Base-by-base conservation (phyloP, 345 rosid species). In the Murraya koenigii region DNA sequence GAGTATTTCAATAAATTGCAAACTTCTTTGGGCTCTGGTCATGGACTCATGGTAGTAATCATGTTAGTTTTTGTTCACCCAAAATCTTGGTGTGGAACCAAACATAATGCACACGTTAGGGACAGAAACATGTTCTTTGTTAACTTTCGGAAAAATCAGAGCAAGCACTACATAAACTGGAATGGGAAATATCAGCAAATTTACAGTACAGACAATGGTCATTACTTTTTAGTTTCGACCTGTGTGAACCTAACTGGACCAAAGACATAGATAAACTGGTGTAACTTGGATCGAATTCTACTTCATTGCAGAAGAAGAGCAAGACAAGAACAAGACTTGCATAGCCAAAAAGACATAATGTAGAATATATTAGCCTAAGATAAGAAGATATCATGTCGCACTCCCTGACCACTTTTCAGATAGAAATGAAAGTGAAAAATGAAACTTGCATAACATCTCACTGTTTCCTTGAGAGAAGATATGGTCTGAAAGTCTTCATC, bases 401-500 rank as follows among this genome's bases (percentile, higher is more conserved):
- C 17, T 33, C 65, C 1, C 6, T 11, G 58, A 25, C 17, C 26
- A 65, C 72, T 14, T 28, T 41, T 59, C 23, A 71, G 25, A 66
- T 26, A 64, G 49, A 62, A 68, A 62, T 25, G 71, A 74, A 52
- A 66, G 17, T 8, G 7, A 36, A 30, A 35, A 68, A 67, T 3
- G 55, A 71, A 76, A 68, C 65, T 70, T 28, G 35, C 39, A 64
- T 30, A 70, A 54, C 15, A 75, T 61, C 89, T 83, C 77, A 93
- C 99, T 86, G 91, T 71, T 71, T 95, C 96, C 83, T 88, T 87
- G 54, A 85, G 23, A 55, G 89, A 87, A 77, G 94, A 84, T 59
- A 95, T 30, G 39, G 88, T 77, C 77, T 77, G 76, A 75, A 86
- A 15, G 71, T 93, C 99, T 76, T 85, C 71, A 70, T 90, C 94